Evolutionary conservation across 2,329 filamentous ascomycete genomes (phyloP).

Genomic region (Diaporthe sp.): DNA sequence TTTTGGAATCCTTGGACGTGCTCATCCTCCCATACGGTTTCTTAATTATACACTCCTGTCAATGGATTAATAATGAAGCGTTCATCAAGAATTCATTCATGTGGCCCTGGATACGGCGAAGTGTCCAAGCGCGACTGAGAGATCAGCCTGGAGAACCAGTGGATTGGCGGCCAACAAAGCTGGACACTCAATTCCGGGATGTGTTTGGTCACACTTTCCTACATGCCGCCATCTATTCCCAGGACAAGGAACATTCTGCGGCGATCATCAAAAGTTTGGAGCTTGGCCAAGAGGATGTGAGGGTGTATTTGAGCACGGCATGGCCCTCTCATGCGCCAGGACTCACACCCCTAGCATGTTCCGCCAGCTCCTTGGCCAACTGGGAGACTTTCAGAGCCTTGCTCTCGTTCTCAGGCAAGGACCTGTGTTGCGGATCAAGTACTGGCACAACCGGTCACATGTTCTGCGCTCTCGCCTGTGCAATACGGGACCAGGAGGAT

Average conservation of each 20-base stretch:
- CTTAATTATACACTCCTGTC: too few species aligned
- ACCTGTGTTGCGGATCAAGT: neutral
- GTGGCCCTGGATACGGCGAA: neutral
- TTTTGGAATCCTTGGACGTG: neutral
- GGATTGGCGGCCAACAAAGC: neutral
- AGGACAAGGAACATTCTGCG: neutral
- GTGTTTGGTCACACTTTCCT: neutral
- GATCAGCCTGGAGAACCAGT: neutral
- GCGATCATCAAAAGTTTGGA: neutral
- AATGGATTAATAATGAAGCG: fast-evolving
- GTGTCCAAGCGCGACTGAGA: neutral
- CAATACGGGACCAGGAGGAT: neutral
- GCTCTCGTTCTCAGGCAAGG: neutral
- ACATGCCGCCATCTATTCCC: neutral
- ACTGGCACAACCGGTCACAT: neutral
- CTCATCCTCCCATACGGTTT: neutral
- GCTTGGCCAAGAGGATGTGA: neutral
- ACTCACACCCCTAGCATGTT: neutral
- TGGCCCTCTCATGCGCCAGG: neutral
- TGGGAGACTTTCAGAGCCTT: neutral
- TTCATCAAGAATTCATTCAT: neutral
- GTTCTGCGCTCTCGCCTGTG: neutral
- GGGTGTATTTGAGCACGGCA: neutral
- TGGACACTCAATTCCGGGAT: neutral
- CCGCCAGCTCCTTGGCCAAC: neutral